Conservation (phyloP, 139 green algal genomes). For the Chlamydomonas incerta region DNA sequence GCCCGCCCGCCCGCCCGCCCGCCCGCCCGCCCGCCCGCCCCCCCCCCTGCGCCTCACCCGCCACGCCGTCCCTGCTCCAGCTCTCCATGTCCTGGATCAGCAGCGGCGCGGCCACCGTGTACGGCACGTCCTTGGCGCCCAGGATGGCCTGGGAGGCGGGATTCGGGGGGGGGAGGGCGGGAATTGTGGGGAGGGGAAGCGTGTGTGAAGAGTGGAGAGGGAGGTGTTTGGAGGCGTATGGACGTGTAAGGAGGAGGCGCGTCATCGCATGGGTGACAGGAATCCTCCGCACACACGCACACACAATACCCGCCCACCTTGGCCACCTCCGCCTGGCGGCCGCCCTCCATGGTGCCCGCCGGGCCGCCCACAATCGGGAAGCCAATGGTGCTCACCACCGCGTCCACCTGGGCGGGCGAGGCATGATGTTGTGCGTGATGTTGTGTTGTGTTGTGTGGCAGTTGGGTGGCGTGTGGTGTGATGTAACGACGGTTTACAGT, state of each 20-base stretch:
- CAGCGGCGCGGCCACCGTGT: slow-evolving; percentile 94
- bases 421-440: too few relatives aligned
- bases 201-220: neutral
- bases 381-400: slow-evolving; percentile 91
- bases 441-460: too few relatives aligned
- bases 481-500: too few relatives aligned
- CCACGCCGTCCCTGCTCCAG: slow-evolving; percentile 67
- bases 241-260: too few relatives aligned
- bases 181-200: neutral
- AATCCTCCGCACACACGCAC: neutral
- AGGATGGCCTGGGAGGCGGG: slow-evolving; percentile 81
- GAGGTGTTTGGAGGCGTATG: neutral
- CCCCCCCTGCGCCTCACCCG: neutral
- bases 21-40: neutral
- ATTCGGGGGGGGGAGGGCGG: neutral
- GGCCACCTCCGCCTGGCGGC: slow-evolving; percentile 84
- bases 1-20: neutral
- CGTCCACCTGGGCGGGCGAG: slow-evolving; percentile 76
- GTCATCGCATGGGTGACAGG: too few relatives aligned
- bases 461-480: too few relatives aligned
- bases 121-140: slow-evolving; percentile 94
- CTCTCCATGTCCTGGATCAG: slow-evolving; percentile 94
- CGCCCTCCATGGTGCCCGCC: slow-evolving; percentile 94
- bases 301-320: neutral
- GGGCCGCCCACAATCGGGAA: slow-evolving; percentile 97